Conservation (phyloP, 176 grass and related monocot genomes). For the Hyparrhenia diplandra region DNA sequence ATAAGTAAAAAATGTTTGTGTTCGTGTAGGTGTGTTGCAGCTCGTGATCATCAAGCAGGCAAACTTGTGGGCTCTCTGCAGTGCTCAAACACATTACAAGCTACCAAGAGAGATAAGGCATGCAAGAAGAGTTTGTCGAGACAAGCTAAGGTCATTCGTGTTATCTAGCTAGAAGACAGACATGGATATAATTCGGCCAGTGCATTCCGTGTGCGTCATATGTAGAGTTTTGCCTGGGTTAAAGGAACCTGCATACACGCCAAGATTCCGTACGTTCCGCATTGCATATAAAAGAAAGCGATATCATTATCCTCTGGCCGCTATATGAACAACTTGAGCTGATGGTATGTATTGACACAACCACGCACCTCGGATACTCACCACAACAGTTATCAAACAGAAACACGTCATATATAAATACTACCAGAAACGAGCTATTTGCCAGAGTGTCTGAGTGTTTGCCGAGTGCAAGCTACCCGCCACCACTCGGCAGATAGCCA, state of each 20-base stretch:
- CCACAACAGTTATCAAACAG: too few species aligned
- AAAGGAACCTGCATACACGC: constrained; percentile 6
- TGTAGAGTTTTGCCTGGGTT: neutral
- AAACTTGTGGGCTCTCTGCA: too few species aligned
- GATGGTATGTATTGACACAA: neutral
- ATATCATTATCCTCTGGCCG: neutral
- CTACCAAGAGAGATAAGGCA: neutral
- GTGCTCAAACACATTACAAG: neutral
- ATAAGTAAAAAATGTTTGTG: too few species aligned
- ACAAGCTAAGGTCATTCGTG: neutral
- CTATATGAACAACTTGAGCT: constrained; percentile 22
- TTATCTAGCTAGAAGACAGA: neutral
- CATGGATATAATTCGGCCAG: neutral
- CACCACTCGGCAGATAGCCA: too few species aligned
- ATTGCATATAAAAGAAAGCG: neutral
- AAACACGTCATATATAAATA: too few species aligned
- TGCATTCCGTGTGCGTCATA: neutral
- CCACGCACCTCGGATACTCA: neutral
- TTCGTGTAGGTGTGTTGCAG: too few species aligned
- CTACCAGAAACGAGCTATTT: too few species aligned
- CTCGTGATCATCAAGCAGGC: too few species aligned
- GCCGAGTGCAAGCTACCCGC: too few species aligned
- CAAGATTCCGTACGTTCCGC: constrained; percentile 5
- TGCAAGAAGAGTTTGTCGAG: neutral
- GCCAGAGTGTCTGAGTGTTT: too few species aligned